Evolutionary conservation across 108 stramenopile species (phyloP), one percentile per base, ranked within the genome.

Genomic region (Cyclotella sp.): DNA sequence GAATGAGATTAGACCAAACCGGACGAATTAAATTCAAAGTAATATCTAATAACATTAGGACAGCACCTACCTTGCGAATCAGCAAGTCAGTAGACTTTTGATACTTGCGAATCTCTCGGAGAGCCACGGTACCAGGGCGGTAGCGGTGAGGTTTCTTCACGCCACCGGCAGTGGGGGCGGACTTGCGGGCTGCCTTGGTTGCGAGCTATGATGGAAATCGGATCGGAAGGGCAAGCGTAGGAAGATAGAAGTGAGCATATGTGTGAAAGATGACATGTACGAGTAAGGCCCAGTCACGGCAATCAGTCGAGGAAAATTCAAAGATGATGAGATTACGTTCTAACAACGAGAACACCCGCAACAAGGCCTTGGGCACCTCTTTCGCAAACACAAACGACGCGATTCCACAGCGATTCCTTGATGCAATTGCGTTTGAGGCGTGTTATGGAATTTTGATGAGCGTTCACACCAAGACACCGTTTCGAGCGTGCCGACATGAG

Each of bases 111-210:
- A 98, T 98, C 87, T 99, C 97, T 76, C 97, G 96, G 59, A 98
- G 97, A 78, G 97, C 98, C 72, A 97, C 96, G 22, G 97, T 97
- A 72, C 98, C 98, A 49, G 98, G 98, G 70, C 91, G 93, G 90
- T 87, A 96, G 84, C 91, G 89, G 88, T 76, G 93, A 86, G 93
- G 84, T 82, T 97, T 98, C 95, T 95, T 95, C 68, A 94, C 93
- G 52, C 93, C 93, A 82, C 93, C 93, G 74, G 93, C 90, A 61
- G 93, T 91, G 34, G 93, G 93, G 27, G 93, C 93, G 53, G 91
- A 91, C 82, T 94, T 94, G 66, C 93, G 89, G 64, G 93, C 93
- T 51, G 98, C 98, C 95, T 98, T 74, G 63, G 73, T 65, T 44
- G 62, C 73, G 73, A 74, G 73, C 73, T 65, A 41, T 65, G 63